These are phyloP conservation scores for Penicillium argentinense DNA, from an alignment of 495 filamentous ascomycete species.

Conservation along the genomic window DNA sequence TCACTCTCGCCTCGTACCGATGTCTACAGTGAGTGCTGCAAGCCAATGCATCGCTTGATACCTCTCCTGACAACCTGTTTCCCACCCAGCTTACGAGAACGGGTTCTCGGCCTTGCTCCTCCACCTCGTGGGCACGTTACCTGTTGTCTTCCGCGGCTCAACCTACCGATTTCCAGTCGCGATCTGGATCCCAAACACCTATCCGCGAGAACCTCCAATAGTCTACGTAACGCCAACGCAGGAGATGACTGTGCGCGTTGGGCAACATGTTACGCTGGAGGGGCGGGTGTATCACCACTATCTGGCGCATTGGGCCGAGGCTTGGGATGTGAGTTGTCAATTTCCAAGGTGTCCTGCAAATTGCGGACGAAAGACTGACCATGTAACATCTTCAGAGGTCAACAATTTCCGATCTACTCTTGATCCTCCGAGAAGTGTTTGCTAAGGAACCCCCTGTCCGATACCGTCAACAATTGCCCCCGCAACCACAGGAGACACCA, in stretches of 20 bases:
- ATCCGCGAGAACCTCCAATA: conserved; percentile 81
- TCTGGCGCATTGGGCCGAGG: conserved; percentile 80
- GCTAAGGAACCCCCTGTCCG: conserved; percentile 92
- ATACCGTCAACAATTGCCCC: conserved; percentile 57
- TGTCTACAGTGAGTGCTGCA: conserved; percentile 76
- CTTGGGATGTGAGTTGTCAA: conserved; percentile 76
- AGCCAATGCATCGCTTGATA: not conserved
- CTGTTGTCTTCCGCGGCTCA: conserved; percentile 81
- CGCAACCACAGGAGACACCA: conserved; percentile 41
- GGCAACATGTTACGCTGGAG: conserved; percentile 94
- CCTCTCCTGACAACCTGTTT: not conserved
- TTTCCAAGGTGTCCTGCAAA: not conserved
- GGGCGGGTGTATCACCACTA: conserved; percentile 96
- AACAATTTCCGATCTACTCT: conserved; percentile 75
- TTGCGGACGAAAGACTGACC: conserved; percentile 5
- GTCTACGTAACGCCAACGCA: conserved; percentile 85
- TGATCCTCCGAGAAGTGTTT: conserved; percentile 82
- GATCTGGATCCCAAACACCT: conserved; percentile 93
- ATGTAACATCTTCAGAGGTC: conserved; percentile 59
- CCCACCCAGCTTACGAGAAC: conserved; percentile 76
- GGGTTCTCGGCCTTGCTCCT: conserved; percentile 85
- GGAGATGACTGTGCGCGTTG: conserved; percentile 85
- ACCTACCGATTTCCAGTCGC: conserved; percentile 90
- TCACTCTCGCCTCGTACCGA: conserved; percentile 88
- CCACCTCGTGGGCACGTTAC: conserved; percentile 81